These are phyloP conservation scores for Rutstroemia sp. DNA, from an alignment of 2,329 filamentous ascomycete genomes.

Conservation along the genomic window DNA sequence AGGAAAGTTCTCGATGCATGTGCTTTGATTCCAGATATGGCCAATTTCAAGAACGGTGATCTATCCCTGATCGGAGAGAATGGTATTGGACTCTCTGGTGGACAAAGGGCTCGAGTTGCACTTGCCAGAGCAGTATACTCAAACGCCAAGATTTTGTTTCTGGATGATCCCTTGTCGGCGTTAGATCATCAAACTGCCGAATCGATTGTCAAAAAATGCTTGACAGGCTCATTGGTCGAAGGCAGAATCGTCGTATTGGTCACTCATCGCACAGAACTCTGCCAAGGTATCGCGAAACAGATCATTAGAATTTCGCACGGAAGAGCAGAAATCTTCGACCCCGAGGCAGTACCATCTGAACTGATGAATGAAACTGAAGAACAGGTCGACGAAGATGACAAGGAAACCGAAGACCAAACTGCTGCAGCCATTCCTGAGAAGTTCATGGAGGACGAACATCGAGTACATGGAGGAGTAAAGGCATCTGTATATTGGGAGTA, in stretches of 20 bases:
- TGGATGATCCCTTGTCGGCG: constrained; percentile 54
- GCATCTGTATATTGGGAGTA: constrained; percentile 76
- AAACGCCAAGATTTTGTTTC: constrained; percentile 42
- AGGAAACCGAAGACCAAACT: constrained; percentile 28
- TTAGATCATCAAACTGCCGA: constrained; percentile 60
- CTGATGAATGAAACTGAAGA: constrained; percentile 17
- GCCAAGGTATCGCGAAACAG: constrained; percentile 64
- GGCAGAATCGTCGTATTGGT: constrained; percentile 50
- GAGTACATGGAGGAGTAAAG: constrained; percentile 69
- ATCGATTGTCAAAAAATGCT: constrained; percentile 48
- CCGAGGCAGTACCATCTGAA: constrained; percentile 22
- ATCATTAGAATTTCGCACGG: constrained; percentile 63
- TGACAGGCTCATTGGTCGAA: constrained; percentile 46
- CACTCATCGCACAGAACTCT: constrained; percentile 63
- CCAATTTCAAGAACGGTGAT: constrained; percentile 56
- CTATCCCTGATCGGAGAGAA: constrained; percentile 54
- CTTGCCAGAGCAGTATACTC: constrained; percentile 56
- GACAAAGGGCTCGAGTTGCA: constrained; percentile 52
- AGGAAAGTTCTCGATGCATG: constrained; percentile 61
- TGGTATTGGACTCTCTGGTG: constrained; percentile 52
- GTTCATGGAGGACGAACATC: constrained; percentile 72
- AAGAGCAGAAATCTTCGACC: constrained; percentile 31
- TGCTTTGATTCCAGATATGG: constrained; percentile 53
- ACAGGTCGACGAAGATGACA: constrained; percentile 19
- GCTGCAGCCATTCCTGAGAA: constrained; percentile 53